Evolutionary conservation across 2,329 filamentous ascomycete genomes (phyloP), one percentile per base, ranked within the genome.

Genomic region (Xylariales sp.): DNA sequence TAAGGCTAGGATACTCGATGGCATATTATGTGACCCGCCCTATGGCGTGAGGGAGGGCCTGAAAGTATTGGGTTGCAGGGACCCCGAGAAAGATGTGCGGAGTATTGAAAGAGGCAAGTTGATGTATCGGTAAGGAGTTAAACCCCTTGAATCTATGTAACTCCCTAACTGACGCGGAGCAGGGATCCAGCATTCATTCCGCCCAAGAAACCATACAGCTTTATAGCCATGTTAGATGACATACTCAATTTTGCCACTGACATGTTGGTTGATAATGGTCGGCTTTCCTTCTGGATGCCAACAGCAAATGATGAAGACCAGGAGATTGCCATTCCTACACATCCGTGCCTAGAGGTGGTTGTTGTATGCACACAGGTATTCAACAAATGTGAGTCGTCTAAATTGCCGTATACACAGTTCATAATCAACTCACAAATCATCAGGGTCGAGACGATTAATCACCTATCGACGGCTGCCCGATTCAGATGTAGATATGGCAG

Each of bases 261-360:
- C 12, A 93, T 90, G 1, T 84, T 99, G 0, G 92, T 97, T 7
- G 90, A 93, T 60, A 81, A 89, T 69, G 96, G 93, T 0, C 86
- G 96, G 34, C 79, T 99, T 9, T 93, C 92, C 7, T 97, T 99
- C 83, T 99, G 96, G 96, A 97, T 98, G 93, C 96, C 96, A 0
- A 97, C 94, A 0, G 91, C 93, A 34, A 94, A 93, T 76, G 90
- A 92, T 68, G 87, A 93, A 72, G 87, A 93, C 55, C 87, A 91
- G 65, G 92, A 95, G 76, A 88, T 97, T 28, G 84, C 88, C 0
- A 86, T 95, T 14, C 95, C 95, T 0, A 86, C 84, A 23, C 93
- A 98, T 77, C 91, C 92, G 0, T 88, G 87, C 65, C 81, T 99
- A 14, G 87, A 91, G 74, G 82, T 95, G 30, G 86, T 94, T 23